A percentile compares a stretch with the other conserved stretches of the same genome.
These are phyloP conservation scores for Emmonsiellopsis sp. DNA, from an alignment of 2,329 filamentous ascomycete species.

Conservation along the genomic window DNA sequence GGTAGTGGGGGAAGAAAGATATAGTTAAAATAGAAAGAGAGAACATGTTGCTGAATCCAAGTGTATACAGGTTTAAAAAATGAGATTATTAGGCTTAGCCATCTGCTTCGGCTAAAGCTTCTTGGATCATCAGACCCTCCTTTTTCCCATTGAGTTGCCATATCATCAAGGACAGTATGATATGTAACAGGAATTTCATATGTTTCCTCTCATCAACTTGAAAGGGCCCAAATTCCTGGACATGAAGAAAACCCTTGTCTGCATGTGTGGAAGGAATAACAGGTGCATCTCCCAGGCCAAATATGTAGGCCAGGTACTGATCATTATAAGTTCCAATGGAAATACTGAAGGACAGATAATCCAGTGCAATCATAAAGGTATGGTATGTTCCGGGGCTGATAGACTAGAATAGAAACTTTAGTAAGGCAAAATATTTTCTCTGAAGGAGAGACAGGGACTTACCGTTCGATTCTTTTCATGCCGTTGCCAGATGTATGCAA, in stretches of 20 bases:
- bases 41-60: too few relatives aligned
- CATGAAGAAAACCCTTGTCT: not conserved
- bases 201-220: not conserved
- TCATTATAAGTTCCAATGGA: conserved; percentile 6
- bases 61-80: too few relatives aligned
- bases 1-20: too few relatives aligned
- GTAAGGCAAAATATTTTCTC: not conserved
- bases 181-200: not conserved
- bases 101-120: too few relatives aligned
- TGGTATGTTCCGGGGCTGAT: not conserved
- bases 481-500: conserved; percentile 11
- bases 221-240: conserved; percentile 7
- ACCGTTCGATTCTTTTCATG: conserved; percentile 4
- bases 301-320: conserved; percentile 5
- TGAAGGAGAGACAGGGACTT: not conserved
- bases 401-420: not conserved
- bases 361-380: conserved; percentile 1
- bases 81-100: too few relatives aligned
- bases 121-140: not conserved
- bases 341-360: conserved; percentile 5
- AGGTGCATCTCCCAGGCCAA: conserved; percentile 2
- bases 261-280: not conserved
- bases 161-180: conserved; percentile 4
- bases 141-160: not conserved
- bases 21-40: too few relatives aligned